Evolutionary conservation across 2,329 filamentous ascomycete genomes (phyloP), one percentile per base, ranked within the genome.

Genomic region (Penicillium oxalicum): DNA sequence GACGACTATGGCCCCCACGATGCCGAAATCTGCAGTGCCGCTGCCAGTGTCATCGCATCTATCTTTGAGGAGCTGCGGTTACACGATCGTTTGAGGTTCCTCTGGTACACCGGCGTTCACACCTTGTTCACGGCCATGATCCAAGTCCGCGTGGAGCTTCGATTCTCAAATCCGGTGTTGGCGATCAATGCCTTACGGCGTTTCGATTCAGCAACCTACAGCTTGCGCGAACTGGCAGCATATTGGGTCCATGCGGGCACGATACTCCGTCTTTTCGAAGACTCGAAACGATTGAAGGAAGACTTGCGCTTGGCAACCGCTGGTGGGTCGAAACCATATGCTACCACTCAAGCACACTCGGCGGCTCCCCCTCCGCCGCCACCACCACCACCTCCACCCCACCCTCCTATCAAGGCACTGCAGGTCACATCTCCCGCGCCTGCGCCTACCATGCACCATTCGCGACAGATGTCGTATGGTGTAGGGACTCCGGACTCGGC

Each of bases 111-210:
- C 13, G 68, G 68, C 3, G 70, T 74, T 9, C 70, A 72, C 44
- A 70, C 70, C 1, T 55, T 74, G 5, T 74, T 74, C 55, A 74
- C 71, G 5, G 71, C 71, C 12, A 73, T 74, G 71, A 72, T 74
- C 27, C 71, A 74, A 61, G 70, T 74, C 6, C 67, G 71, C 13
- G 70, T 73, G 6, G 71, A 74, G 49, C 63, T 74, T 18, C 69
- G 70, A 24, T 73, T 74, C 48, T 73, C 71, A 2, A 74, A 74
- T 40, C 71, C 71, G 4, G 67, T 74, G 3, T 56, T 74, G 8
- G 71, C 71, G 4, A 73, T 73, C 54, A 73, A 72, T 45, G 71
- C 70, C 12, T 63, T 74, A 40, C 68, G 71, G 33, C 67, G 70
- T 13, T 73, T 72, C 42, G 70, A 73, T 48, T 73, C 71, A 2